Base-by-base conservation (phyloP, 2,329 filamentous ascomycete genomes). In the Colletotrichum tabaci region DNA sequence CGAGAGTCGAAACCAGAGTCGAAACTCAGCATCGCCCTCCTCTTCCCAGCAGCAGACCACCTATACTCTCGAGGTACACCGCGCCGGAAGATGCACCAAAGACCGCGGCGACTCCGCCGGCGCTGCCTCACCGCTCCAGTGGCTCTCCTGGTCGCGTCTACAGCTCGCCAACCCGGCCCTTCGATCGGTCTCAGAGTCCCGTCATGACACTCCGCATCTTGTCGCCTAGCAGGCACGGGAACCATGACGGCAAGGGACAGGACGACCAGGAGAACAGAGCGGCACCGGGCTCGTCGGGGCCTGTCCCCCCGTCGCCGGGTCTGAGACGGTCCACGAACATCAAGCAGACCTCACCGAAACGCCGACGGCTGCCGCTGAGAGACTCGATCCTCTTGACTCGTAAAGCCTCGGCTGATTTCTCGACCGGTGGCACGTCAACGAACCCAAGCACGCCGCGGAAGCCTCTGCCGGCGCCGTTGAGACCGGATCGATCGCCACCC, bases 141-240 rank as follows among this genome's bases (percentile, higher is more conserved):
- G 47, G 21, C 8, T 72, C 65, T 4, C 42, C 65, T n/a, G 60
- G 35, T 13, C 65, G 69, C 13, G 69, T 61, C 12, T 72, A 72
- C 15, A 72, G 69, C 58, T 72, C 69, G 4, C 57, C 69, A 4
- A 53, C 44, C 2, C 47, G 66, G 23, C 58, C 69, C 2, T 68
- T 60, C n/a, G 53, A 68, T 26, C 16, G 38, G 15, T 63, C 58
- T 21, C 69, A 42, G 38, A 72, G 69, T 5, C 69, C 69, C 5
- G 69, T 72, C 6, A 72, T 72, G 69, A 72, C 69, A 0, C 15
- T 72, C 2, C 13, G 69, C 6, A 69, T 72, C 21, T 35, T 72
- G 26, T 72, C 69, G 2, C 65, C 66, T 10, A 72, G 65, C 30
- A 30, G 65, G 23, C 38, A 55, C 5, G 40, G 60, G 0, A 23